Conservation (phyloP, 2,329 filamentous ascomycete genomes). For the Penicillium hesseltinei region DNA sequence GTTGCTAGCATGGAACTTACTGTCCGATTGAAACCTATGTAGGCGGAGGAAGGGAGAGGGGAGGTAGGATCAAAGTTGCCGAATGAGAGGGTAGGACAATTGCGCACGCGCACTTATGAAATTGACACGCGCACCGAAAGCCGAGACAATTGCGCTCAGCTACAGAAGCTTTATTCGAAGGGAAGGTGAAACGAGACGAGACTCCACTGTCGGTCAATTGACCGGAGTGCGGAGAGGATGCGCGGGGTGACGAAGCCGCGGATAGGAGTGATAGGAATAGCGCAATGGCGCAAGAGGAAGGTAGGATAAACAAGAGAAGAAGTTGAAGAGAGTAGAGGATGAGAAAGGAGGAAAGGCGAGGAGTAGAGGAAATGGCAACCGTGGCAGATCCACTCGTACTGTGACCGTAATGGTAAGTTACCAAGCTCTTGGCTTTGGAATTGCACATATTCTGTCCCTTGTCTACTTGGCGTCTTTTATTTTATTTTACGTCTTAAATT, state of each 20-base stretch:
- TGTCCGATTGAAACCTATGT: slow-evolving; percentile 5
- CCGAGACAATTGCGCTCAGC: background rate
- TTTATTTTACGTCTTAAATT: background rate
- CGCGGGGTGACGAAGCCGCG: background rate
- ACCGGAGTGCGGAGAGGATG: slow-evolving; percentile 6
- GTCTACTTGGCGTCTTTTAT: background rate
- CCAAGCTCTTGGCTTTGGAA: slow-evolving; percentile 3
- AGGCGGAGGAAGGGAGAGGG: background rate
- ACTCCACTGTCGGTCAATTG: slow-evolving; percentile 1
- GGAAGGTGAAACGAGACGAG: background rate
- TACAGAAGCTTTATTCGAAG: background rate
- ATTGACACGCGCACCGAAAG: background rate
- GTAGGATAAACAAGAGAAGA: slow-evolving; percentile 5
- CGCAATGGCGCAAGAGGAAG: slow-evolving; percentile 10
- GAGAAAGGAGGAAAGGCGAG: slow-evolving; percentile 20
- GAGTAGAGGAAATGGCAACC: slow-evolving; percentile 19
- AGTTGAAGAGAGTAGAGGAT: slow-evolving; percentile 15
- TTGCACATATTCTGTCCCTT: background rate
- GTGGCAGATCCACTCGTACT: slow-evolving; percentile 21
- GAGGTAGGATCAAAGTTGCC: background rate
- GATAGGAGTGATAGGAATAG: background rate
- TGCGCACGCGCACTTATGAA: slow-evolving; percentile 1
- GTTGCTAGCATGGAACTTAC: slow-evolving; percentile 5
- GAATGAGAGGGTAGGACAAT: background rate
- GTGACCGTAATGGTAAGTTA: slow-evolving; percentile 14